phyloP scores from a whole-genome alignment of 1,139 yeast species.

The Kluyveromyces marxianus region DNA sequence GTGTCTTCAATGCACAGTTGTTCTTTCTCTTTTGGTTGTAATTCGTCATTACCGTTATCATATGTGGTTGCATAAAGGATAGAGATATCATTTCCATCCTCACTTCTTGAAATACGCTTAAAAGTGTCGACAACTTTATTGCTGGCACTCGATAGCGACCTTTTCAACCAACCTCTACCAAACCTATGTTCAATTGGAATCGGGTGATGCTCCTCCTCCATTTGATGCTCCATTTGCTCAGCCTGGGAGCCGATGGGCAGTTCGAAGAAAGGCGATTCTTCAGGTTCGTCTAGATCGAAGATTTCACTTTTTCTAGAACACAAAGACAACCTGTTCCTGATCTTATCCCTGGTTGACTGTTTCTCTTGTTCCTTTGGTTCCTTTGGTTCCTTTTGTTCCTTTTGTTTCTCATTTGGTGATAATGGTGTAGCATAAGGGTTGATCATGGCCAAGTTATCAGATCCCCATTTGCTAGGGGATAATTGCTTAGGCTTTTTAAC shows the following conservation, averaged over 20 bases:
- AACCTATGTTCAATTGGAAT: neutral
- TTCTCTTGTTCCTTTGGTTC: neutral
- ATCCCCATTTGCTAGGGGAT: neutral
- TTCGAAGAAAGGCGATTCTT: too few relatives aligned
- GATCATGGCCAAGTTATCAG: neutral
- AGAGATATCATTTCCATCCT: neutral
- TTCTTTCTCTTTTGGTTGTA: neutral
- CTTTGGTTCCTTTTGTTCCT: neutral
- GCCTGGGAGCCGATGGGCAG: too few relatives aligned
- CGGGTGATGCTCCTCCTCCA: neutral
- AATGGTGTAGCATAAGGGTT: neutral
- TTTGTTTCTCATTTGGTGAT: too few relatives aligned
- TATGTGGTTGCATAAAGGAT: neutral
- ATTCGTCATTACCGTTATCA: neutral
- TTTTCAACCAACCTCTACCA: neutral
- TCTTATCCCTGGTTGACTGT: too few relatives aligned
- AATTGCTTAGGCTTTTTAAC: neutral
- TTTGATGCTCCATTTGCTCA: neutral
- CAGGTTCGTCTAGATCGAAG: neutral
- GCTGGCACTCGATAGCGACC: slow-evolving; percentile 1
- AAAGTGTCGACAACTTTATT: neutral
- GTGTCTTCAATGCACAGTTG: neutral
- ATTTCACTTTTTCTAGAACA: neutral
- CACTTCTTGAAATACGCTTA: neutral
- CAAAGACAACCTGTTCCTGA: too few relatives aligned